Base-by-base conservation (phyloP, 164 flowering plant genomes). In the Nymphaea thermarum region DNA sequence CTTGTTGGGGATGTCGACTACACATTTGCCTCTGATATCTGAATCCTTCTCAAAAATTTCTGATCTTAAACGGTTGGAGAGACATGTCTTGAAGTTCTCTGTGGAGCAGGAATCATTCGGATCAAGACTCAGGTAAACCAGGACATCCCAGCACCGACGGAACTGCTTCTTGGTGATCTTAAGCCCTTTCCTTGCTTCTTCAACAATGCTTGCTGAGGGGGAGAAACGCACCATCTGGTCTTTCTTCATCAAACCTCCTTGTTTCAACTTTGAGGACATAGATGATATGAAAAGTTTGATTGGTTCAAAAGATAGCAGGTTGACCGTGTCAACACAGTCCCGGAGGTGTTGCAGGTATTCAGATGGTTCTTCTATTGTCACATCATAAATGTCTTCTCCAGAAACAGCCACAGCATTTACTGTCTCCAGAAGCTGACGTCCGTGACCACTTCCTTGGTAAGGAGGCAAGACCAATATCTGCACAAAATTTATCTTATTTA, bases 81-180 rank as follows among this genome's bases (percentile, higher is more conserved):
- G 73, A 41, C 86, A 75, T n/a, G 71, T 70, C 15, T 70, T 70
- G 75, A 74, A 95, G 66, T 83, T 86, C 66, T 88, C 87, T 80
- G 82, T 76, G 78, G 59, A 63, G 45, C 73, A 70, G 70, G 73
- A 78, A 43, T 87, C 87, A 61, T 76, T 70, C 6, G 85, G 87
- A 65, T 84, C 80, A 61, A 94, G 85, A 55, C 82, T 78, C 47
- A 90, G 82, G 71, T 87, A 92, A 53, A 95, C 74, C 57, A 95
- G 85, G 74, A 95, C 75, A 79, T 95, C 98, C 99, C 99, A 92
- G 67, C 99, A 95, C 61, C 82, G 85, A 5, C 81, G 77, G 73
- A 92, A 86, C 71, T 95, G 99, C 73, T 85, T 92, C 80, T 83
- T 90, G 85, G 80, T 91, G 66, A 92, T 92, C 73, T 92, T 92